Base-by-base conservation (phyloP, 768 basidiomycete species). In the Podaxis mareebaensis region DNA sequence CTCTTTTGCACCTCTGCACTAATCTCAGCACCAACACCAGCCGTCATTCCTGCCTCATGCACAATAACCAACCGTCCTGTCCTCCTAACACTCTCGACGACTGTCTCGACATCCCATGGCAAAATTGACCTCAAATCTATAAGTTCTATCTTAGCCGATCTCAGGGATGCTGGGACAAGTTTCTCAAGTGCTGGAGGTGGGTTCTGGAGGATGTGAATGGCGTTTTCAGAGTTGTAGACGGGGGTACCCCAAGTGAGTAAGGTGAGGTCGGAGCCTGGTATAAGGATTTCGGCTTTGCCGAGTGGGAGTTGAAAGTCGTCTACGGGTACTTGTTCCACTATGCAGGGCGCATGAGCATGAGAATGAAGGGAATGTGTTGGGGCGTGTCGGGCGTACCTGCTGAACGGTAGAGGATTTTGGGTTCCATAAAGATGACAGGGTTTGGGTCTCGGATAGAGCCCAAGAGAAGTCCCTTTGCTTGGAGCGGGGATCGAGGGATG, bases 371-470 rank as follows among this genome's bases (percentile, higher is more conserved):
- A 44, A 59, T 15, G 7, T 53, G 22, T n/a, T 40, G 15, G 7
- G 28, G 12, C 3, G 17, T 33, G 24, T 8, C 11, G 13, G 22
- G 10, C 63, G 54, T 67, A 91, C 91, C 85, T 69, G 95, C 86
- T 51, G 95, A 95, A 55, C 95, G 89, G 73, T 98, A 98, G 13
- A 98, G 78, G 61, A 96, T 85, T 78, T 98, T 89, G 51, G 95
- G 95, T 74, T 98, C 95, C 89, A 98, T 93, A 74, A 98, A 93
- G 49, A 98, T 86, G 13, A 95, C 92, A 0, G 96, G 96, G 69
- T 96, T 96, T 0, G 93, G 92, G 69, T 98, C 95, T 39, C 95
- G 86, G 59, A 98, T 93, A 0, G 94, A 88, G 15, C 87, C 85
- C 8, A 97, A 80, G 4, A 98, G 79, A 1, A 98, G 79, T 0